Evolutionary conservation across 495 filamentous ascomycete species (phyloP).

Genomic region (Aspergillus baeticus): DNA sequence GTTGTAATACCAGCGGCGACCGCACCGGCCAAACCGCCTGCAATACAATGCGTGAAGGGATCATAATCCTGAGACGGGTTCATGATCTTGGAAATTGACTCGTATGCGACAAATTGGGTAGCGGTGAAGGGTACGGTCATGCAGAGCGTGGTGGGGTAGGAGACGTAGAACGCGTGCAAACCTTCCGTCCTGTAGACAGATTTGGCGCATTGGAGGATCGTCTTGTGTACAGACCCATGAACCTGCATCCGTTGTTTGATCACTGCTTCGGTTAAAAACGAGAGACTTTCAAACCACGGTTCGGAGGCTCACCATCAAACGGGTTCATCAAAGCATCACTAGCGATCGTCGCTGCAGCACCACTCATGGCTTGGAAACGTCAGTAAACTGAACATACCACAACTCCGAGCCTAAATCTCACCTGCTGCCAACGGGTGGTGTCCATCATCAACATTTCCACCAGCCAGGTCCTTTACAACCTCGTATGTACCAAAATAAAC

Average conservation of each 20-base stretch:
- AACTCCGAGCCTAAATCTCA: constrained; percentile 33
- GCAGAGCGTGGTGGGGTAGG: constrained; percentile 94
- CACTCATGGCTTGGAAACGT: constrained; percentile 68
- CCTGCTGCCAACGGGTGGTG: constrained; percentile 94
- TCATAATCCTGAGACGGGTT: constrained; percentile 85
- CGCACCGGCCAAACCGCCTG: constrained; percentile 89
- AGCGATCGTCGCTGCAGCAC: constrained; percentile 91
- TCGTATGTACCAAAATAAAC: constrained; percentile 99
- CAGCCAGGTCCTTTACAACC: constrained; percentile 91
- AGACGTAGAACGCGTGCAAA: constrained; percentile 92
- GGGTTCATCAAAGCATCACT: constrained; percentile 99
- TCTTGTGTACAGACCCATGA: constrained; percentile 87
- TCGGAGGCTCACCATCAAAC: constrained; percentile 76
- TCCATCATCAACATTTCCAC: constrained; percentile 81
- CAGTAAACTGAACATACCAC: constrained; percentile 18
- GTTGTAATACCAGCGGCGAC: constrained; percentile 92
- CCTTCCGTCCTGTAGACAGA: constrained; percentile 87
- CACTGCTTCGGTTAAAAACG: constrained; percentile 52
- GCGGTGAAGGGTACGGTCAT: constrained; percentile 99
- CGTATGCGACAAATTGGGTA: constrained; percentile 94
- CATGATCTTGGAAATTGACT: constrained; percentile 90
- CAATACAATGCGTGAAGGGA: constrained; percentile 85
- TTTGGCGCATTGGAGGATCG: constrained; percentile 78
- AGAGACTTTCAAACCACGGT: neutral
- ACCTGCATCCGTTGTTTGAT: constrained; percentile 99